Conservation (phyloP, 805 yeast genomes). For the Ogataea angusta region DNA sequence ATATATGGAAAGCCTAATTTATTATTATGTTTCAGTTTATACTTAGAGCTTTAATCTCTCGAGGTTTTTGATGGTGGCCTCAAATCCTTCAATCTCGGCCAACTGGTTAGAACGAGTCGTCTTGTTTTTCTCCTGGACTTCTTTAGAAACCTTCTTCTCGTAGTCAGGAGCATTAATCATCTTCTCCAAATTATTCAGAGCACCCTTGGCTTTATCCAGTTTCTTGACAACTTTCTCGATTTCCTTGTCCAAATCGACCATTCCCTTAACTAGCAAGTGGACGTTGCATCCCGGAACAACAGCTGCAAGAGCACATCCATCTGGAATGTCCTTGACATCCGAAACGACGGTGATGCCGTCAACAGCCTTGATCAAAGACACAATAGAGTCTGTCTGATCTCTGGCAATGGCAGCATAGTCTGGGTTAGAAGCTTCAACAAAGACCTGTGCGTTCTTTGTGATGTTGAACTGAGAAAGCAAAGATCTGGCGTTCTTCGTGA, state of each 20-base stretch:
- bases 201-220: constrained; percentile 60
- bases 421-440: constrained; percentile 62
- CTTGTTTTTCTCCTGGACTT: constrained; percentile 74
- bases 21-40: neutral
- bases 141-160: constrained; percentile 76
- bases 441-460: constrained; percentile 82
- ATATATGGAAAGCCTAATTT: constrained; percentile 45
- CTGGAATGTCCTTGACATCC: constrained; percentile 58
- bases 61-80: constrained; percentile 80
- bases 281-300: constrained; percentile 80
- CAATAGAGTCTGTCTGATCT: constrained; percentile 81
- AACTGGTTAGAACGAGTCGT: constrained; percentile 62
- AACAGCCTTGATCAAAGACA: constrained; percentile 88
- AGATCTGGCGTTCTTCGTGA: constrained; percentile 90
- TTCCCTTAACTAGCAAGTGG: constrained; percentile 90
- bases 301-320: constrained; percentile 85
- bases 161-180: constrained; percentile 71
- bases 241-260: constrained; percentile 89
- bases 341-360: constrained; percentile 66
- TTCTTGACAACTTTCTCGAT: constrained; percentile 78
- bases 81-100: constrained; percentile 89
- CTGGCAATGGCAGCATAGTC: constrained; percentile 49
- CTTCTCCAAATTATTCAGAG: constrained; percentile 64
- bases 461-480: constrained; percentile 87
- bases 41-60: constrained; percentile 65